Base-by-base conservation (phyloP, 768 basidiomycete species). In the Rhodotorula kratochvilovae region DNA sequence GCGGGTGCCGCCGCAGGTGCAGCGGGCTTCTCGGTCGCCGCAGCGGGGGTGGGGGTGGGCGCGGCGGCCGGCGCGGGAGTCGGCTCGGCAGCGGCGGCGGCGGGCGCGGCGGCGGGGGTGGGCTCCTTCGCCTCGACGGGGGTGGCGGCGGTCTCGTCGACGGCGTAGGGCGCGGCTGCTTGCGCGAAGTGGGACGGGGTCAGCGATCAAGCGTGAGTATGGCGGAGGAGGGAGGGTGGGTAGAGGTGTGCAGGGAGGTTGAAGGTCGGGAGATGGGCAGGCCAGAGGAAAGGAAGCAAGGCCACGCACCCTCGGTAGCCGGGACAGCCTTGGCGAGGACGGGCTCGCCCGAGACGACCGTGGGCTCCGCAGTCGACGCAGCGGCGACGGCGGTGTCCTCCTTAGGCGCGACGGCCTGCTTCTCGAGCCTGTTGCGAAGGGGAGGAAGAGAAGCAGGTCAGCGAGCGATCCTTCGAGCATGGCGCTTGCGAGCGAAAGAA, bases 301-400 rank as follows among this genome's bases (percentile, higher is more conserved):
- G n/a, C 17, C 23, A 59, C 63, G n/a, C 36, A 64, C 53, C 12
- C 54, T 60, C 62, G n/a, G 55, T 43, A 23, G 33, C 12, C 1
- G 70, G 70, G 35, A 71, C 31, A 1, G 70, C 66, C 61, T 71
- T 71, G 46, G 56, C 70, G 36, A 71, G 54, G 25, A 59, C 57
- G 43, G 70, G 70, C 42, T 58, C 70, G 46, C 70, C 70, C 45
- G 33, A 60, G 35, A 43, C 60, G 51, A 55, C 45, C 2, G 59
- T 13, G 29, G 59, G 25, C 16, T 15, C 58, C 8, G 6, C 12
- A n/a, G 55, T 56, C 35, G 56, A 15, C 25, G 54, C 56, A 27
- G 61, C 46, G 15, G n/a, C 53, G 31, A 21, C 29, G 53, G 51
- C 31, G 17, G 33, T 12, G 56, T 51, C 35, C 36, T 42, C 45